phyloP scores from a whole-genome alignment of 2,329 filamentous ascomycete genomes.

The Fusarium camptoceras region DNA sequence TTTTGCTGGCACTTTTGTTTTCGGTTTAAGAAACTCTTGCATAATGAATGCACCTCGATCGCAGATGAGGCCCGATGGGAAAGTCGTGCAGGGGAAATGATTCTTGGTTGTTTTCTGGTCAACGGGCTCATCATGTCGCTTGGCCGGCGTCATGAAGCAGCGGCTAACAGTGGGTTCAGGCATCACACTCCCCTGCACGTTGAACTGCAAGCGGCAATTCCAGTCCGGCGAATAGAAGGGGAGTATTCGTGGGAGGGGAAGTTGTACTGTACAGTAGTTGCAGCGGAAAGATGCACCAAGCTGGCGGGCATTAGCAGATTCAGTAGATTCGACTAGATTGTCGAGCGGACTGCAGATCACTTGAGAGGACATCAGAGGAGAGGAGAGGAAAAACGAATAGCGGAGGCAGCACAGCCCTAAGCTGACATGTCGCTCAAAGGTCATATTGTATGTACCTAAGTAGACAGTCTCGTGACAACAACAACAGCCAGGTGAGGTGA shows the following conservation, averaged over 20 bases:
- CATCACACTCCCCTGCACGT: slow-evolving; percentile 6
- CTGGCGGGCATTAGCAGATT: slow-evolving; percentile 20
- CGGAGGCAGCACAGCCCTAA: slow-evolving; percentile 22
- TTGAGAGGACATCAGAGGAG: slow-evolving; percentile 11
- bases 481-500: neutral
- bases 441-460: slow-evolving; percentile 9
- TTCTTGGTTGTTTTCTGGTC: neutral
- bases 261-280: too few species aligned
- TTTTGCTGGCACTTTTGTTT: slow-evolving; percentile 16
- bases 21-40: neutral
- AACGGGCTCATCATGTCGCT: slow-evolving; percentile 16
- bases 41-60: slow-evolving; percentile 14
- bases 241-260: slow-evolving; percentile 1
- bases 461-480: slow-evolving; percentile 30
- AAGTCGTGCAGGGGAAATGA: slow-evolving; percentile 5
- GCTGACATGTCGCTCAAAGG: slow-evolving; percentile 25
- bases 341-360: slow-evolving; percentile 30
- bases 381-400: slow-evolving; percentile 1
- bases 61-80: slow-evolving; percentile 22
- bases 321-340: slow-evolving; percentile 2
- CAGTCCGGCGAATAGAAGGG: neutral
- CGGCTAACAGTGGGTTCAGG: slow-evolving; percentile 34
- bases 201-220: slow-evolving; percentile 32
- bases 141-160: slow-evolving; percentile 41
- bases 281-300: slow-evolving; percentile 6